Base-by-base conservation (phyloP, 164 flowering plant genomes). In the Aristolochia californica region DNA sequence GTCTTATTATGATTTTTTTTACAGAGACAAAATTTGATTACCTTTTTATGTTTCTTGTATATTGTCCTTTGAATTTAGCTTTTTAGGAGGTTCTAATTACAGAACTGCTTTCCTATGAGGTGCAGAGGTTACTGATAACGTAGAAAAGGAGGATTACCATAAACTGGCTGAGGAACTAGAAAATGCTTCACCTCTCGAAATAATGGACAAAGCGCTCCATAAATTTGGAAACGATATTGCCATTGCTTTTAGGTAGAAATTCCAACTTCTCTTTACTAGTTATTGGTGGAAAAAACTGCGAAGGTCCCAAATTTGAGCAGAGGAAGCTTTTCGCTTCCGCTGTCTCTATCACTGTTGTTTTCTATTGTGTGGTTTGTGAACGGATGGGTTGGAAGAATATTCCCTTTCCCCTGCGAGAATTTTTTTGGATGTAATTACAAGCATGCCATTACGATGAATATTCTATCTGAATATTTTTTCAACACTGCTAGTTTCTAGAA, bases 121-220 rank as follows among this genome's bases (percentile, higher is more conserved):
- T 57, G 60, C 77, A 80, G 91, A 71, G 59, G 78, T 73, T 20
- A 58, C 24, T n/a, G 78, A 75, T 68, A 67, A 59, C 18, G 68
- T 58, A 43, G 70, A 59, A 45, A 57, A 52, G 11, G 83, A 73
- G 65, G 87, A 79, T 63, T 84, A 59, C 58, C 86, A 79, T 68
- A 62, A 75, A 61, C 65, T 87, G 68, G 87, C 88, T 8, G 74
- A 64, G 58, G 82, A 76, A 20, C 82, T 88, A 16, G 74, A 75
- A 22, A 74, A 74, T 48, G 93, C 95, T 44, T 88, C 98, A 5
- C 96, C 98, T n/a, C 83, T 91, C 45, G 84, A 81, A 60, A 85
- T 88, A 25, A 88, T 88, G 79, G 95, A 87, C 57, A 82, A 63
- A 48, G 96, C 96, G 24, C 89, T 86, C 4, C 81, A 70, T 63